These are phyloP conservation scores for Zoysia japonica DNA, from an alignment of 176 grass and related monocot genomes.

Conservation along the genomic window DNA sequence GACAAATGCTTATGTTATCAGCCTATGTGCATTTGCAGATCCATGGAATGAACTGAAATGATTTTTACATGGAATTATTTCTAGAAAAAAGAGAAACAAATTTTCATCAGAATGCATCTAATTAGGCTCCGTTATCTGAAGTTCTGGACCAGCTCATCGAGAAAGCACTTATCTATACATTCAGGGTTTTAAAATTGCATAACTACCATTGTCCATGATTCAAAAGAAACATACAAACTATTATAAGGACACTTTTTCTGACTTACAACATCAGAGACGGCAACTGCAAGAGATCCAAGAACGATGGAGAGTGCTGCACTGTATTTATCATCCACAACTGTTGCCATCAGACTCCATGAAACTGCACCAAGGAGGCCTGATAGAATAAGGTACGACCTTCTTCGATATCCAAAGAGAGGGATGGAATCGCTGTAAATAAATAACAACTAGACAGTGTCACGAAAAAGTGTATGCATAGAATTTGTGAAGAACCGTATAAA, in stretches of 20 bases:
- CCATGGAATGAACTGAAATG: background rate
- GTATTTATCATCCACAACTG: conserved; percentile 86
- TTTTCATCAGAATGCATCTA: background rate
- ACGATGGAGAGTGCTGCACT: conserved; percentile 76
- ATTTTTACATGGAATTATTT: conserved; percentile 3
- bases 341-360: conserved; percentile 93
- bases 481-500: conserved; percentile 8
- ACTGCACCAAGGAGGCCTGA: conserved; percentile 85
- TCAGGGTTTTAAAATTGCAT: background rate
- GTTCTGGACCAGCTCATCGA: background rate
- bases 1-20: background rate
- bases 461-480: background rate
- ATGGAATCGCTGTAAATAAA: conserved; percentile 70
- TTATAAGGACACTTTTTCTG: background rate
- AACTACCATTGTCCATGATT: conserved; percentile 7
- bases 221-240: conserved; percentile 13
- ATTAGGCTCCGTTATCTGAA: background rate
- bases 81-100: background rate
- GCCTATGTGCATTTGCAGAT: background rate
- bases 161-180: background rate
- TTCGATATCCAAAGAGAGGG: conserved; percentile 94
- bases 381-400: conserved; percentile 89
- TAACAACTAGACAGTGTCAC: background rate
- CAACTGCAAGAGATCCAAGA: conserved; percentile 93
- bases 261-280: conserved; percentile 95